Evolutionary conservation across 495 filamentous ascomycete species (phyloP), one percentile per base, ranked within the genome.

Genomic region (Darksidea phi): DNA sequence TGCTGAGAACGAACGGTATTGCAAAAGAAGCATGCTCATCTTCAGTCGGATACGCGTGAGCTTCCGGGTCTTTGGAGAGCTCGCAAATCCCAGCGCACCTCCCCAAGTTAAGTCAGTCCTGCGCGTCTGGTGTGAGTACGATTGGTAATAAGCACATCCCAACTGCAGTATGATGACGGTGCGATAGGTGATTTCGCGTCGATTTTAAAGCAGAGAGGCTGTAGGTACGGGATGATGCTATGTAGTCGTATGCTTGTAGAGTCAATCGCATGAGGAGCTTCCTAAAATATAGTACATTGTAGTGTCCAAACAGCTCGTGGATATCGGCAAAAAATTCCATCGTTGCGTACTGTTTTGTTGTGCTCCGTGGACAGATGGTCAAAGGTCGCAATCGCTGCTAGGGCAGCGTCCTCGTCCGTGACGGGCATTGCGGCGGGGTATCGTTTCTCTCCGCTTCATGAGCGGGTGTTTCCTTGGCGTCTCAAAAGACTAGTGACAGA

Each of bases 21-120:
- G 71, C 21, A 74, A 66, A 13, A 74, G 61, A 20, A 71, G 65
- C 24, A 68, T 70, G 37, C 66, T 70, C 18, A 74, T 59, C 52
- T 74, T 74, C 21, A 74, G 54, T 18, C 69, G 67, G 49, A 72
- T 72, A 15, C 69, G 71, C 10, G 64, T 64, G 55, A 69, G 72
- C 50, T 73, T 74, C 20, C 64, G 67, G 52, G 37, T 74, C 71
- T 41, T 67, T 70, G 15, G 65, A 38, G 20, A 74, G 67, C 37
- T 74, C 72, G 57, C 72, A 74, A 43, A 73, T 73, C 32, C 72
- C 72, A 34, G 72, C 72, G 57, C 72, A 74, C 45, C 69, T 71
- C n/a, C n/a, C n/a, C n/a, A 42, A 2, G 15, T n/a, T 18, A 21
- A 15, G 41, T 61, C 17, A 61, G 58, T 32, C 28, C 28, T 32